These are phyloP conservation scores for Gypsophila paniculata DNA, from an alignment of 179 eudicot genomes.

Conservation along the genomic window DNA sequence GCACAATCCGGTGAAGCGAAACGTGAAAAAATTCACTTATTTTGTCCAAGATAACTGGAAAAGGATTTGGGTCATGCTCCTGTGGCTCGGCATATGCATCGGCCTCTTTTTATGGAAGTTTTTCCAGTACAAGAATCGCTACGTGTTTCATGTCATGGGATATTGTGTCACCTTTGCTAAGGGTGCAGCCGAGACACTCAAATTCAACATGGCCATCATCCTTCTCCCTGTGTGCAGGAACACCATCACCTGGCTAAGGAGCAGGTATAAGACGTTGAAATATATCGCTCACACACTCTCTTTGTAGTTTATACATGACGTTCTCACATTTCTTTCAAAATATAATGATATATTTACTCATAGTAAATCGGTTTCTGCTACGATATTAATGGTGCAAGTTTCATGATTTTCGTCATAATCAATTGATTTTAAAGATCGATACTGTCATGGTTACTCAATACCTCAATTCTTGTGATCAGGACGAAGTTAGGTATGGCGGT, in stretches of 20 bases:
- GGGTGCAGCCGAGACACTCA: constrained; percentile 57
- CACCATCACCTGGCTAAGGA: constrained; percentile 49
- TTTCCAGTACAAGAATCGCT: constrained; percentile 46
- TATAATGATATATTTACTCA: too few species aligned
- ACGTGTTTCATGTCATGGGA: constrained; percentile 53
- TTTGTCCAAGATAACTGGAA: constrained; percentile 63
- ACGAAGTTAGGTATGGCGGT: constrained; percentile 49
- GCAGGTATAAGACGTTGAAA: constrained; percentile 15
- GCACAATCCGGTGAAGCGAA: constrained; percentile 51
- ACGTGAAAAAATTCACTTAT: constrained; percentile 25
- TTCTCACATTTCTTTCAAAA: too few species aligned
- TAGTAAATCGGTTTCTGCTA: not conserved
- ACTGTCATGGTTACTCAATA: too few species aligned
- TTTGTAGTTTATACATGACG: not conserved
- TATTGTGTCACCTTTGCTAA: constrained; percentile 52
- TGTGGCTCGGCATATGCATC: constrained; percentile 46
- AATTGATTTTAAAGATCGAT: too few species aligned
- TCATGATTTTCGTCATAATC: not conserved
- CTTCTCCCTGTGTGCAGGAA: constrained; percentile 60
- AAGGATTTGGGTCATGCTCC: constrained; percentile 49
- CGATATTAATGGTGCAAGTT: too few species aligned
- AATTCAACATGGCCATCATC: constrained; percentile 61
- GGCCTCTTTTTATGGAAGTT: constrained; percentile 58
- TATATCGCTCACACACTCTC: not conserved
- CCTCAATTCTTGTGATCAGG: constrained; percentile 19